These are phyloP conservation scores for Pseudocercospora fijiensis DNA, from an alignment of 2,329 filamentous ascomycete genomes.

Conservation along the genomic window DNA sequence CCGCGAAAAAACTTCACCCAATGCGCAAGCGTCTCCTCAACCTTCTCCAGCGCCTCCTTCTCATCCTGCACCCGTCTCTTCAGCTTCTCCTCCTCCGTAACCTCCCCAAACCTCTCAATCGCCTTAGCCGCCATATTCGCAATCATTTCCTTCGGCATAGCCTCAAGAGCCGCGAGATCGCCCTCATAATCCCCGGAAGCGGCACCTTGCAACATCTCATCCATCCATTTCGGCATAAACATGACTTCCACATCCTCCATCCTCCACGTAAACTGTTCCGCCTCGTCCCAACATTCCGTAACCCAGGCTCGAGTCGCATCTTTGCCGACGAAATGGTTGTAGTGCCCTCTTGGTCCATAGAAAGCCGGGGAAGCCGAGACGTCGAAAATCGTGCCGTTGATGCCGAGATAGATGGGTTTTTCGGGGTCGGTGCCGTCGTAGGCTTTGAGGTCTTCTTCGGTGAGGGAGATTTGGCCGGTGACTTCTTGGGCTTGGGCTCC, in stretches of 20 bases:
- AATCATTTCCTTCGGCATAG: slow-evolving; percentile 26
- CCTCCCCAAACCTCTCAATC: slow-evolving; percentile 31
- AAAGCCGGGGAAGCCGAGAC: slow-evolving; percentile 32
- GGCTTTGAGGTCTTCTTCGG: slow-evolving; percentile 28
- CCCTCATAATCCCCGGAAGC: slow-evolving; percentile 21
- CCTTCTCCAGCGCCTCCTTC: slow-evolving; percentile 58
- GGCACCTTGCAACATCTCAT: slow-evolving; percentile 29
- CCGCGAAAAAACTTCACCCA: slow-evolving; percentile 53
- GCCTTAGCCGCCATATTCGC: slow-evolving; percentile 29
- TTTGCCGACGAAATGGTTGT: slow-evolving; percentile 34
- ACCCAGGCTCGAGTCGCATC: slow-evolving; percentile 37
- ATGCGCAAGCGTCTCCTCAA: slow-evolving; percentile 62
- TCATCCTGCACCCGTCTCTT: slow-evolving; percentile 26
- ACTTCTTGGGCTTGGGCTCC: slow-evolving; percentile 22
- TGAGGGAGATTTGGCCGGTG: slow-evolving; percentile 18
- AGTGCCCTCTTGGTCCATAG: slow-evolving; percentile 37
- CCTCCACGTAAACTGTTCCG: slow-evolving; percentile 32
- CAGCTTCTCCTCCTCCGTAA: slow-evolving; percentile 18
- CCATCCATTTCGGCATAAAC: slow-evolving; percentile 34
- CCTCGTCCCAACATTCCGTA: slow-evolving; percentile 35
- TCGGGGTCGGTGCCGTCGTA: slow-evolving; percentile 31
- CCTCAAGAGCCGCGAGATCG: slow-evolving; percentile 24
- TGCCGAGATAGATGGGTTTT: slow-evolving; percentile 35
- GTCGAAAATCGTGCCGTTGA: slow-evolving; percentile 37
- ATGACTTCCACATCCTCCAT: slow-evolving; percentile 32